These are phyloP conservation scores for Phaseolus lunatus DNA, from an alignment of 306 rosid genomes.

Conservation along the genomic window DNA sequence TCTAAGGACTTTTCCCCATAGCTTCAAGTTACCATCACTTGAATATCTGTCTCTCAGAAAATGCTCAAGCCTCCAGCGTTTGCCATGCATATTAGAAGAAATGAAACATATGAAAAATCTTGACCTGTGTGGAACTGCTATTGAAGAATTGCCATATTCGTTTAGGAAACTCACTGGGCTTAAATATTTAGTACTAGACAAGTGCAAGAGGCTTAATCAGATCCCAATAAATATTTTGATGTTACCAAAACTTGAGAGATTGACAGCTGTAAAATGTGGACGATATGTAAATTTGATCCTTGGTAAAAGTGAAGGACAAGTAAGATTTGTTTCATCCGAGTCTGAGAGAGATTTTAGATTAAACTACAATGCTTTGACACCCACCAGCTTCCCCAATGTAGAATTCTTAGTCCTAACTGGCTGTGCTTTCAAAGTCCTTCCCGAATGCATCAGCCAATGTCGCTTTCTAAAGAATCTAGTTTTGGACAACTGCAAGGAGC, in stretches of 20 bases:
- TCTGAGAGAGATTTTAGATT: neutral
- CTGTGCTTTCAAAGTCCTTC: conserved; percentile 31
- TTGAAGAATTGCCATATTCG: conserved; percentile 18
- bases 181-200: neutral
- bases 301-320: conserved; percentile 18
- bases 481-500: conserved; percentile 21
- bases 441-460: conserved; percentile 29
- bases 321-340: neutral
- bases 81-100: conserved; percentile 12
- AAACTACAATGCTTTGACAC: neutral
- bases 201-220: conserved; percentile 12
- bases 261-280: conserved; percentile 9
- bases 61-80: neutral
- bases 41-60: conserved; percentile 6
- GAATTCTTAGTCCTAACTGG: neutral
- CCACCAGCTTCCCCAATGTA: neutral
- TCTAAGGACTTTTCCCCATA: conserved; percentile 9
- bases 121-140: neutral
- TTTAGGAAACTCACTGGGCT: conserved; percentile 31
- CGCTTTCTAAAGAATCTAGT: conserved; percentile 7
- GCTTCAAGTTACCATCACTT: conserved; percentile 6
- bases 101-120: conserved; percentile 1
- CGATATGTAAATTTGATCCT: neutral
- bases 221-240: neutral
- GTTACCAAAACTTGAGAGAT: conserved; percentile 30